Conservation (phyloP, 2,329 filamentous ascomycete species). For the Cryoendolithus antarcticus region DNA sequence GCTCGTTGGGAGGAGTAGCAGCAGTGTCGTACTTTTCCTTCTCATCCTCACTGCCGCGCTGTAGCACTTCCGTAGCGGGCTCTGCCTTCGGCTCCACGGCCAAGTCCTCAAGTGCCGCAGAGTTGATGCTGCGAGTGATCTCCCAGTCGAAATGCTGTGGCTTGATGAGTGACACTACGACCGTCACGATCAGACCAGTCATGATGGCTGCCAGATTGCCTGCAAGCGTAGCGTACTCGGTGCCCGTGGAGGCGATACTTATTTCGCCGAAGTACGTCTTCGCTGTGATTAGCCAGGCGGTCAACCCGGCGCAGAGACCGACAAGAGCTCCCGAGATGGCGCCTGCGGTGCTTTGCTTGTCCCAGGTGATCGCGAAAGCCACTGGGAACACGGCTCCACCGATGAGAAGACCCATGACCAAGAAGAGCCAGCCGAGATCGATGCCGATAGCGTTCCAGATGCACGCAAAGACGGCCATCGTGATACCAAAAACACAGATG, state of each 20-base stretch:
- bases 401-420: conserved; percentile 30
- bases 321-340: conserved; percentile 35
- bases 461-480: conserved; percentile 24
- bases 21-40: no score
- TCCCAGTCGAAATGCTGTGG: conserved; percentile 30
- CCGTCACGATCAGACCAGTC: conserved; percentile 29
- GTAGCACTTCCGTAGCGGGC: not conserved
- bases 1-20: no score
- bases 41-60: not conserved
- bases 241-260: conserved; percentile 27
- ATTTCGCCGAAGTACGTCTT: conserved; percentile 26
- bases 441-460: conserved; percentile 26
- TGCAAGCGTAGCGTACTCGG: conserved; percentile 27
- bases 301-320: conserved; percentile 31
- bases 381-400: conserved; percentile 33
- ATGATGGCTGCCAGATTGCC: conserved; percentile 30
- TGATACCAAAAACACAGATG: conserved; percentile 29
- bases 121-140: conserved; percentile 26
- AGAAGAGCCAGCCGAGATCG: conserved; percentile 29
- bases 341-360: conserved; percentile 32
- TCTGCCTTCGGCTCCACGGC: conserved; percentile 6
- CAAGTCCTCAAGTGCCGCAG: conserved; percentile 6
- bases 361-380: conserved; percentile 34
- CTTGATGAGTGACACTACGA: conserved; percentile 24
- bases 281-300: conserved; percentile 31